A percentile compares a stretch with the other conserved stretches of the same genome.
Evolutionary conservation across 257 asterid genomes (phyloP).

Genomic region (Fraxinus pennsylvanica): DNA sequence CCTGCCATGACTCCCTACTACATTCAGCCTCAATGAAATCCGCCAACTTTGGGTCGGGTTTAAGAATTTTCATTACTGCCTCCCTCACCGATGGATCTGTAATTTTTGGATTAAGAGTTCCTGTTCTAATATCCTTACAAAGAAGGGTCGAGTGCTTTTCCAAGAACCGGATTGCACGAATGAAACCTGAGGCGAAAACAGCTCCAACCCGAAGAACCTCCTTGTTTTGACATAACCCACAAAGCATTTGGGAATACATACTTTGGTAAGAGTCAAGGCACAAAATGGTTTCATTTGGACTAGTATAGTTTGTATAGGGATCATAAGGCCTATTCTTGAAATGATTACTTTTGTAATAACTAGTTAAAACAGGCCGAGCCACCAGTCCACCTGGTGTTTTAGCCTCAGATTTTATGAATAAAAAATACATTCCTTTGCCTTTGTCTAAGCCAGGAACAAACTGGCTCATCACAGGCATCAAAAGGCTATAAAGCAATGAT

Average conservation of each 20-base stretch:
- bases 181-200: slow-evolving; percentile 89
- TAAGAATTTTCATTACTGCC: slow-evolving; percentile 49
- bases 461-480: slow-evolving; percentile 93
- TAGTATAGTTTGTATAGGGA: slow-evolving; percentile 91
- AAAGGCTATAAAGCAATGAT: slow-evolving; percentile 72
- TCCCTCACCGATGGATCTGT: slow-evolving; percentile 58
- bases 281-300: slow-evolving; percentile 83
- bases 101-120: slow-evolving; percentile 54
- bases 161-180: slow-evolving; percentile 76
- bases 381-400: slow-evolving; percentile 75
- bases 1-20: slow-evolving; percentile 59
- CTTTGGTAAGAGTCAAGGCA: slow-evolving; percentile 86
- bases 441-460: slow-evolving; percentile 65
- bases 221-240: slow-evolving; percentile 61
- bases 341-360: slow-evolving; percentile 81
- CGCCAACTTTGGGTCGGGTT: slow-evolving; percentile 67
- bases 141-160: slow-evolving; percentile 75
- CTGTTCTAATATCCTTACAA: slow-evolving; percentile 65
- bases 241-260: slow-evolving; percentile 95
- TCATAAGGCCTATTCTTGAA: slow-evolving; percentile 72
- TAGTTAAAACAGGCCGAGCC: slow-evolving; percentile 87
- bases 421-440: slow-evolving; percentile 90
- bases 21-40: slow-evolving; percentile 64
- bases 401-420: slow-evolving; percentile 74
- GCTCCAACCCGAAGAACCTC: slow-evolving; percentile 95